Evolutionary conservation across 2,329 filamentous ascomycete genomes (phyloP), one percentile per base, ranked within the genome.

Genomic region (Colletotrichum sp.): DNA sequence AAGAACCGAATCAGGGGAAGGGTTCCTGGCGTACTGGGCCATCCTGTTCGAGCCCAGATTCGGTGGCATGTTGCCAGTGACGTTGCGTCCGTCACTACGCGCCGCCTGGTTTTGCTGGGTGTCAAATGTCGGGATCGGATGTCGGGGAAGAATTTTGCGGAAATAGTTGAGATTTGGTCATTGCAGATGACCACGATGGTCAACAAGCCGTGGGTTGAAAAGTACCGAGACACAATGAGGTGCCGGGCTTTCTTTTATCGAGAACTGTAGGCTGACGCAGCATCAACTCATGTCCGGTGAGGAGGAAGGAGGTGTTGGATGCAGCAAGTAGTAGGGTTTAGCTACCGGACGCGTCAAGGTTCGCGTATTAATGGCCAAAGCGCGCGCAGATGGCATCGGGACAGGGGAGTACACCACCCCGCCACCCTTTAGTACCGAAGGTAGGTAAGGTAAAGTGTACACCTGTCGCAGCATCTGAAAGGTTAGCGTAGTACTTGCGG

Each of bases 21-120:
- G 69, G 57, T 70, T 70, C 62, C 67, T 77, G 28, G 76, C 77
- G 55, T 77, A 78, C 57, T 77, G 77, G 49, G 72, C 62, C 69
- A 78, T 69, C 21, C 67, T 67, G 18, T 72, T 77, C 44, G 62
- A n/a, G 60, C 67, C 63, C 30, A 39, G 65, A 49, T 52, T 74
- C 34, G 77, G 76, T 8, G 68, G 74, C 77, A 78, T 78, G 32
- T n/a, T 71, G 68, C n/a, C 52, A 21, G 55, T 15, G n/a, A 16
- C 15, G 59, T n/a, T 49, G 28, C 59, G 28, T 62, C 59, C 28
- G 59, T 21, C 44, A 21, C 44, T 21, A 13, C 44, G 44, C 44
- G 26, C 5, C 21, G 28, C 18, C 26, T n/a, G 36, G 26, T 24
- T 44, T 34, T 32, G 18, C 18, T 26, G 28, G 34, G 24, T 15